Percentiles rank a stretch among this genome's conserved stretches.
These are phyloP conservation scores for Lachnellula arida DNA, from an alignment of 2,329 filamentous ascomycete genomes.

Conservation along the genomic window DNA sequence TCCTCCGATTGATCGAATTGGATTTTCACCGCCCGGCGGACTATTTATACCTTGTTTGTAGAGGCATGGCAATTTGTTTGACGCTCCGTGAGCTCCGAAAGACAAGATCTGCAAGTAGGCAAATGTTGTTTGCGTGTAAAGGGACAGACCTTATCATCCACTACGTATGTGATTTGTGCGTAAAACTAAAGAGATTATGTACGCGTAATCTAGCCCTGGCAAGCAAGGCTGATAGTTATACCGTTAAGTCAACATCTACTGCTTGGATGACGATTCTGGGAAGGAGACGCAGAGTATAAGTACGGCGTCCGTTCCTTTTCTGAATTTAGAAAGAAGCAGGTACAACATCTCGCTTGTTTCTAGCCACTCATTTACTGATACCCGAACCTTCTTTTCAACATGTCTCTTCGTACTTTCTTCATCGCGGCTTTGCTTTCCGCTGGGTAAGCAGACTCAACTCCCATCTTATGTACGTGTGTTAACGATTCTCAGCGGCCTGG, in stretches of 20 bases:
- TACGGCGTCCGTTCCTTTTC: neutral
- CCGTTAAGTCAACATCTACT: neutral
- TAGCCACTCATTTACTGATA: neutral
- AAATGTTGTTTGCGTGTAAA: neutral
- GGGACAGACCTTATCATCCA: neutral
- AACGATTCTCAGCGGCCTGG: neutral
- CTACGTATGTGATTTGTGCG: neutral
- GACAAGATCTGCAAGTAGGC: neutral
- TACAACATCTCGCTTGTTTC: neutral
- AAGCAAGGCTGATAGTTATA: neutral
- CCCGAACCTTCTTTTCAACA: neutral
- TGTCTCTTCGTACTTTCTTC: conserved; percentile 1
- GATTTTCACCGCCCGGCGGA: neutral
- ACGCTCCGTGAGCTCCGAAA: neutral
- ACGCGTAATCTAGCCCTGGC: neutral
- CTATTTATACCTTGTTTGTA: neutral
- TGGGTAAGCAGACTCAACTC: neutral
- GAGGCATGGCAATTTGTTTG: neutral
- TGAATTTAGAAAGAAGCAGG: neutral
- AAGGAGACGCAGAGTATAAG: neutral
- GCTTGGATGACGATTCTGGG: neutral
- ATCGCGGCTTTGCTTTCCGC: neutral
- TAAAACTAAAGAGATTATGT: neutral
- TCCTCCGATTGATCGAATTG: neutral
- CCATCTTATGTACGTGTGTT: neutral